Percentiles rank a stretch among this genome's conserved stretches.
phyloP scores from a whole-genome alignment of 2,329 filamentous ascomycete genomes.

The Paramyrothecium sp. region DNA sequence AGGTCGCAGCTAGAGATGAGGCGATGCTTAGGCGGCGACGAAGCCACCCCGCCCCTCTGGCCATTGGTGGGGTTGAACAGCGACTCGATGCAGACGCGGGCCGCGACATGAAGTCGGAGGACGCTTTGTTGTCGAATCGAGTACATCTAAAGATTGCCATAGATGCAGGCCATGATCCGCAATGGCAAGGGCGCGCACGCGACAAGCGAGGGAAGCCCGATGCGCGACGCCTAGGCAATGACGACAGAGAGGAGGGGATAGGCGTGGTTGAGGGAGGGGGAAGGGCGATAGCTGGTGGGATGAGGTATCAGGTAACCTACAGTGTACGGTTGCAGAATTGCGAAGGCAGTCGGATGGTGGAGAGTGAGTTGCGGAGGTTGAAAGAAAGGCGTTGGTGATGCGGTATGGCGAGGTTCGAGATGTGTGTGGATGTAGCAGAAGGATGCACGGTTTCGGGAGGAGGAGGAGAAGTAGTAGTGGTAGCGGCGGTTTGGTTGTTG shows the following conservation, averaged over 20 bases:
- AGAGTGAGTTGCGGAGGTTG: not conserved
- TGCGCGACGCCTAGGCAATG: conserved; percentile 24
- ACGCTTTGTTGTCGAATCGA: not conserved
- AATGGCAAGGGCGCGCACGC: not conserved
- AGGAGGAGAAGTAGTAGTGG: not conserved
- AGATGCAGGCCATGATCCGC: not conserved
- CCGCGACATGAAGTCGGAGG: not conserved
- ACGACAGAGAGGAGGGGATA: conserved; percentile 36
- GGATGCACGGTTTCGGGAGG: not conserved
- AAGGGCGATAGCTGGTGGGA: conserved; percentile 9
- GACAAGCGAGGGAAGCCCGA: not conserved
- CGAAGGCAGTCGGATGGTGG: not conserved
- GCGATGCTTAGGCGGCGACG: not conserved
- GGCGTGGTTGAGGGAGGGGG: conserved; percentile 15
- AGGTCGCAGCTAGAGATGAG: not conserved
- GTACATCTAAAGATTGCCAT: not conserved
- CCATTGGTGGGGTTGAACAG: not conserved
- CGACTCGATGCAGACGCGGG: not conserved
- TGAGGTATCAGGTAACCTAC: not conserved
- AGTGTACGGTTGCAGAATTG: not conserved
- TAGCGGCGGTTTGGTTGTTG: conserved; percentile 14
- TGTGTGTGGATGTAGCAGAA: not conserved
- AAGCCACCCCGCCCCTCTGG: not conserved
- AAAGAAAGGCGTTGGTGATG: not conserved
- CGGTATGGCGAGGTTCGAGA: not conserved